Evolutionary conservation across 768 basidiomycete genomes (phyloP).

Genomic region (Scleroderma bovista): DNA sequence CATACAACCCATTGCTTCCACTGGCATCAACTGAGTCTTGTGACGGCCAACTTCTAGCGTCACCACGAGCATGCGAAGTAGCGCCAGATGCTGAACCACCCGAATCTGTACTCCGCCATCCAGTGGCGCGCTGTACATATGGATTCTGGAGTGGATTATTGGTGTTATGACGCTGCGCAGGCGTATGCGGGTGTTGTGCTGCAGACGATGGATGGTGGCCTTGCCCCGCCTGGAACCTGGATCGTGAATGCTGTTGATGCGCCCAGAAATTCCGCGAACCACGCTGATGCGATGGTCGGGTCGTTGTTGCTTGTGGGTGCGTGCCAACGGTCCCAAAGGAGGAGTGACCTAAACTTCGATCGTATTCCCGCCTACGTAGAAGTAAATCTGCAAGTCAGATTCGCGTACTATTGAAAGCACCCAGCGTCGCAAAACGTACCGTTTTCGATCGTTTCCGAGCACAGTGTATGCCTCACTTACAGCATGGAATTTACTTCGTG

Average conservation of each 20-base stretch:
- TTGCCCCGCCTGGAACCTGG: neutral
- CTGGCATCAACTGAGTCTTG: neutral
- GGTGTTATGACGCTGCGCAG: too few relatives aligned
- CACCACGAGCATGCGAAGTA: neutral
- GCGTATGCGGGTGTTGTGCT: neutral
- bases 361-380: constrained; percentile 28
- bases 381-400: neutral
- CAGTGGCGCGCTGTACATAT: constrained; percentile 7
- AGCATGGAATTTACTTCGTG: constrained; percentile 37
- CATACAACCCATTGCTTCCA: neutral
- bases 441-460: constrained; percentile 40
- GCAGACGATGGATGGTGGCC: neutral
- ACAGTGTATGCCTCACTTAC: constrained; percentile 45
- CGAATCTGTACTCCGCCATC: neutral
- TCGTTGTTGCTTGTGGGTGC: constrained; percentile 28
- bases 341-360: constrained; percentile 14
- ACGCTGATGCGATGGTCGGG: constrained; percentile 19
- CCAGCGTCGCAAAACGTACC: constrained; percentile 22
- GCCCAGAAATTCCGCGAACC: constrained; percentile 24
- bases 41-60: neutral
- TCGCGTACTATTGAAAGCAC: neutral
- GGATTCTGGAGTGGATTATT: constrained; percentile 6
- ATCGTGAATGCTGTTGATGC: constrained; percentile 7
- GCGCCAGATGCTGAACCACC: neutral
- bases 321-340: constrained; percentile 1